Base-by-base conservation (phyloP, 2,329 filamentous ascomycete species). In the Tothia fuscella region DNA sequence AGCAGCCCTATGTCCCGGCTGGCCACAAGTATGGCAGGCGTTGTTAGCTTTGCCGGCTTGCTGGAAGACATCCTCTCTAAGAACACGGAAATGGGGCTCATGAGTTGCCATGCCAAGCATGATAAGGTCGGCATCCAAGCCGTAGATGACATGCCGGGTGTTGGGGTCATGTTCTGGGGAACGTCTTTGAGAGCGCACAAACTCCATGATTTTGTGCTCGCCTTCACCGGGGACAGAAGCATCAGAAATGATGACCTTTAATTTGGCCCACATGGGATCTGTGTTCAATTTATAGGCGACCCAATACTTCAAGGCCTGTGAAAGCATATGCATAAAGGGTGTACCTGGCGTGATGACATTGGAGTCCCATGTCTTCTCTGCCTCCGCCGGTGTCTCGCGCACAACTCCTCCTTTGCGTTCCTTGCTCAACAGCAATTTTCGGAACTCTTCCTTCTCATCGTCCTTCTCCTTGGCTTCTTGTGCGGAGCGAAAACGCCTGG, bases 201-300 rank as follows among this genome's bases (percentile, higher is more conserved):
- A 98, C 51, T 91, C 80, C 91, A 98, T 98, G 56, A 98, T 96
- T 64, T 98, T 98, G 63, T 98, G 91, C 66, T 98, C 91, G 58
- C 91, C 91, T 65, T 98, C 91, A 57, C 91, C 91, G 42, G 91
- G 91, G 29, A 98, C 88, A 30, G 89, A 95, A 41, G 91, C 89
- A 68, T 98, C 91, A 6, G 91, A 98, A 51, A 98, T 96, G 61
- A 98, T 93, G 60, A 98, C 76, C 70, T 98, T 98, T 60, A 95
- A 70, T 63, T 71, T 54, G 41, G 38, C 84, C 93, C 93, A 98
- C 38, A 81, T 85, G 24, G 89, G 87, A 60, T 98, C 91, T 20
- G 86, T 95, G 62, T 93, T 96, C 50, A 96, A 75, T 65, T 98
- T 98, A 67, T 95, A 96, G 41, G 89, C 80, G 58, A 86, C 86